Evolutionary conservation across 2,329 filamentous ascomycete genomes (phyloP).

Genomic region (Nakataea oryzae): DNA sequence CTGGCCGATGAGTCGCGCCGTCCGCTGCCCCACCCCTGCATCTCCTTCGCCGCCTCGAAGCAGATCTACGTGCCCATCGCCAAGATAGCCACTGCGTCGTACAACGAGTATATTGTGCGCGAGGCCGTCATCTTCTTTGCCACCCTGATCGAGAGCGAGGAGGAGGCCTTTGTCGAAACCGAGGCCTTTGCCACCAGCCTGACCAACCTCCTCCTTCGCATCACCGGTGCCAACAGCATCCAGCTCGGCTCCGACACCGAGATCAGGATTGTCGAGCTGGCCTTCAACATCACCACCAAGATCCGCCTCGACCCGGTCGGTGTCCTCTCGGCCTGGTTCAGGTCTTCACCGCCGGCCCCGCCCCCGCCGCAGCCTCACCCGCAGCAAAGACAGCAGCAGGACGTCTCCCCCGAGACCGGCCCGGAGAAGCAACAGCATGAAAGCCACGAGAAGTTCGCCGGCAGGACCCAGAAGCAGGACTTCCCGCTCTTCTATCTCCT

Average conservation of each 20-base stretch:
- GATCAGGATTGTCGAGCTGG: constrained; percentile 78
- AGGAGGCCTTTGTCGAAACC: constrained; percentile 88
- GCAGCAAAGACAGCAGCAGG: constrained; percentile 7
- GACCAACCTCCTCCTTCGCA: constrained; percentile 74
- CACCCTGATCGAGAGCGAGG: constrained; percentile 88
- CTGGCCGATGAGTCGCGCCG: constrained; percentile 83
- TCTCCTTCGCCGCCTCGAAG: constrained; percentile 73
- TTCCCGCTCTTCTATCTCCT: constrained; percentile 94
- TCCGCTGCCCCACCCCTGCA: constrained; percentile 83
- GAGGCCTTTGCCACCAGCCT: constrained; percentile 75
- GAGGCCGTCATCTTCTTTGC: constrained; percentile 82
- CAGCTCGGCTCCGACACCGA: constrained; percentile 73
- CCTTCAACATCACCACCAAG: constrained; percentile 95
- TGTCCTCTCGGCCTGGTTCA: constrained; percentile 88
- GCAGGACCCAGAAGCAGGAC: constrained; percentile 78
- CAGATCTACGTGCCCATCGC: constrained; percentile 85
- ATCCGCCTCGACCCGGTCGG: constrained; percentile 72
- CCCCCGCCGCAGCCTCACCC: constrained; percentile 12
- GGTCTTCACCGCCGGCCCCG: constrained; percentile 28
- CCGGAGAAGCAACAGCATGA: constrained; percentile 34
- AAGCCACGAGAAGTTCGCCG: constrained; percentile 71
- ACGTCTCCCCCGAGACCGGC: neutral
- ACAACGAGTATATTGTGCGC: constrained; percentile 76
- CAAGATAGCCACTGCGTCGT: constrained; percentile 76
- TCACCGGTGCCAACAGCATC: constrained; percentile 63